A percentile compares a stretch with the other conserved stretches of the same genome.
Evolutionary conservation across 768 basidiomycete species (phyloP).

Genomic region (Boletus reticuloceps): DNA sequence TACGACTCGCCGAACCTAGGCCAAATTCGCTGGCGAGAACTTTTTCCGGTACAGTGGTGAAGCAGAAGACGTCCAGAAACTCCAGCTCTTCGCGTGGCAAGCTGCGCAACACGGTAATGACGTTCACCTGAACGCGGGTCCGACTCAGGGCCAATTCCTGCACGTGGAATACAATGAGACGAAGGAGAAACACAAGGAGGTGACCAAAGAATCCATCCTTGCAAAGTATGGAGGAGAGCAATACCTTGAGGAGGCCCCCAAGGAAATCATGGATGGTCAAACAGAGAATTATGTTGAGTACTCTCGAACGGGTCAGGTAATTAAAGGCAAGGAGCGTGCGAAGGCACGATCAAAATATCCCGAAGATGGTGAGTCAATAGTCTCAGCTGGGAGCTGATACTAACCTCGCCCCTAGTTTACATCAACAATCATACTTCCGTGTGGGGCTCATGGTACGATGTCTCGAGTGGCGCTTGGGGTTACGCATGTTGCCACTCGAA

Average conservation of each 20-base stretch:
- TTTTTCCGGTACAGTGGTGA: constrained; percentile 91
- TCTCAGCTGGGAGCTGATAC: background rate
- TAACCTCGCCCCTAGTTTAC: constrained; percentile 50
- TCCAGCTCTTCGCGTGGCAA: constrained; percentile 98
- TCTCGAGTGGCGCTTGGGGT: constrained; percentile 75
- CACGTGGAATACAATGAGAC: constrained; percentile 90
- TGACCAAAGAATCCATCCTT: constrained; percentile 84
- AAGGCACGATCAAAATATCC: constrained; percentile 91
- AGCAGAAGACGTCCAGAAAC: constrained; percentile 84
- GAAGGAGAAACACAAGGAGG: constrained; percentile 89
- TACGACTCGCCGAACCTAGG: constrained; percentile 40
- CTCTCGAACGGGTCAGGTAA: constrained; percentile 83
- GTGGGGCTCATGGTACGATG: constrained; percentile 97
- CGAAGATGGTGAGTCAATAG: constrained; percentile 74
- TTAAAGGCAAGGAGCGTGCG: constrained; percentile 88
- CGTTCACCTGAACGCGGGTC: constrained; percentile 93
- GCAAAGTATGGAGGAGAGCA: constrained; percentile 93
- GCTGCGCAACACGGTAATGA: constrained; percentile 91
- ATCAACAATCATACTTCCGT: constrained; percentile 91
- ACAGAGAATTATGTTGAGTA: constrained; percentile 98
- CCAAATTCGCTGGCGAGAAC: constrained; percentile 94
- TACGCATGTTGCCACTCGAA: constrained; percentile 92
- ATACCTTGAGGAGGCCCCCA: constrained; percentile 86
- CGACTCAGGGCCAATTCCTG: constrained; percentile 90
- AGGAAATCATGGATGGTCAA: constrained; percentile 91